Evolutionary conservation across 2,329 filamentous ascomycete species (phyloP).

Genomic region (Zarea fungicola): DNA sequence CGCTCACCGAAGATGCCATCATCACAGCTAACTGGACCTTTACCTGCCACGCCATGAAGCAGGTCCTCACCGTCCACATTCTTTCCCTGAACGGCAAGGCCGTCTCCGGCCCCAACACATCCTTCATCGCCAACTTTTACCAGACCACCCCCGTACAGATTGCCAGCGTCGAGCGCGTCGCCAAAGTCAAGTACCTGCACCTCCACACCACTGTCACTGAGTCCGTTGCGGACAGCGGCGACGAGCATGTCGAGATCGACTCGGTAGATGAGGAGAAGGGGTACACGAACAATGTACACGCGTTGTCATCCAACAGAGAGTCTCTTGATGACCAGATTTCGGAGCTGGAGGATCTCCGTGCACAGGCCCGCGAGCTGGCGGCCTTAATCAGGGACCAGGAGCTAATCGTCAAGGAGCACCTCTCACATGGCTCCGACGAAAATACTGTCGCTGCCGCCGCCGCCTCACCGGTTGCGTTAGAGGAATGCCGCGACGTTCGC

Average conservation of each 20-base stretch:
- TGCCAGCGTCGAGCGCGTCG: conserved; percentile 36
- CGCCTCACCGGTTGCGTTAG: conserved; percentile 14
- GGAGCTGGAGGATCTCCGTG: conserved; percentile 39
- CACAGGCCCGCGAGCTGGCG: conserved; percentile 36
- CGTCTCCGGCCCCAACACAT: conserved; percentile 30
- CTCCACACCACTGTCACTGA: conserved; percentile 14
- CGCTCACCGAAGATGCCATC: conserved; percentile 30
- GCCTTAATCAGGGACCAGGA: conserved; percentile 39
- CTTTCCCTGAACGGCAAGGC: conserved; percentile 36
- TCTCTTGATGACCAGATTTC: conserved; percentile 37
- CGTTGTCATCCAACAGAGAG: no score
- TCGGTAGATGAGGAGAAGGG: neutral
- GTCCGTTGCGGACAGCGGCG: conserved; percentile 14
- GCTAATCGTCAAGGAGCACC: conserved; percentile 31
- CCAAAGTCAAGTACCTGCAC: conserved; percentile 24
- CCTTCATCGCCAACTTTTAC: conserved; percentile 41
- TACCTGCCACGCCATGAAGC: conserved; percentile 39
- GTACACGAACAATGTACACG: neutral
- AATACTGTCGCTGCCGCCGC: no score
- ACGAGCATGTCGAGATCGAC: conserved; percentile 3
- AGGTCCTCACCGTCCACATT: conserved; percentile 40
- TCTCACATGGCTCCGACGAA: no score
- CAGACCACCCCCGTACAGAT: conserved; percentile 40
- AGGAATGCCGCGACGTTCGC: conserved; percentile 36
- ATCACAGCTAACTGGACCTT: conserved; percentile 43